These are phyloP conservation scores for Datisca glomerata DNA, from an alignment of 306 rosid genomes.

Conservation along the genomic window DNA sequence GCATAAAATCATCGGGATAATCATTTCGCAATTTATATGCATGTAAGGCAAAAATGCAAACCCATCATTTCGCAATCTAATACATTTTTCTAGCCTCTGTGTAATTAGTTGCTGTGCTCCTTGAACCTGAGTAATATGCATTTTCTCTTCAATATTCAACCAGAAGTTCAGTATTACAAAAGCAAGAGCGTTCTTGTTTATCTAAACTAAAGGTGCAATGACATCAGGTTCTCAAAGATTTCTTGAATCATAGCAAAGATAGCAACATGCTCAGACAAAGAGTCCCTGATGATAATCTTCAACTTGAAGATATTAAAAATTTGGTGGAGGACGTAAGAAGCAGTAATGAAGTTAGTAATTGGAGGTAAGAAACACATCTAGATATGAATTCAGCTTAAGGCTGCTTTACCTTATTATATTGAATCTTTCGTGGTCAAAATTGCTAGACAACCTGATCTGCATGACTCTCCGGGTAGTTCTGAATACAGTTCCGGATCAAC, in stretches of 20 bases:
- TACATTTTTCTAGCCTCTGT: too few relatives aligned
- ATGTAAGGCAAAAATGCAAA: too few relatives aligned
- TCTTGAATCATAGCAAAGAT: conserved; percentile 63
- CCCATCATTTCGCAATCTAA: too few relatives aligned
- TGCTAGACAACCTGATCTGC: conserved; percentile 64
- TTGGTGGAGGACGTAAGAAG: conserved; percentile 54
- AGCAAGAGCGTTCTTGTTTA: too few relatives aligned
- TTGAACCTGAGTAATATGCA: too few relatives aligned
- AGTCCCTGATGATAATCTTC: conserved; percentile 49
- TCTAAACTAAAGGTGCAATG: too few relatives aligned
- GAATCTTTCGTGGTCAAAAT: background rate
- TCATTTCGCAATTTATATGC: too few relatives aligned
- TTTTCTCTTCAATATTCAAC: too few relatives aligned
- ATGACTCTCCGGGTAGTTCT: conserved; percentile 86
- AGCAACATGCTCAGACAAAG: conserved; percentile 41
- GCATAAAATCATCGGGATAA: too few relatives aligned
- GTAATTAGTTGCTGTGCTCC: too few relatives aligned
- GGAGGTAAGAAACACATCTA: conserved; percentile 41
- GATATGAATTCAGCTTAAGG: conserved; percentile 5
- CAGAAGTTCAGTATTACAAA: too few relatives aligned
- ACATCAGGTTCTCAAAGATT: conserved; percentile 81
- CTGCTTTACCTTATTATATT: conserved; percentile 4
- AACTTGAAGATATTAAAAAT: conserved; percentile 62
- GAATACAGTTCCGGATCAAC: conserved; percentile 93
- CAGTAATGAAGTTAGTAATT: conserved; percentile 46